Evolutionary conservation across 2,329 filamentous ascomycete genomes (phyloP).

Genomic region (Curvularia eragrostidis): DNA sequence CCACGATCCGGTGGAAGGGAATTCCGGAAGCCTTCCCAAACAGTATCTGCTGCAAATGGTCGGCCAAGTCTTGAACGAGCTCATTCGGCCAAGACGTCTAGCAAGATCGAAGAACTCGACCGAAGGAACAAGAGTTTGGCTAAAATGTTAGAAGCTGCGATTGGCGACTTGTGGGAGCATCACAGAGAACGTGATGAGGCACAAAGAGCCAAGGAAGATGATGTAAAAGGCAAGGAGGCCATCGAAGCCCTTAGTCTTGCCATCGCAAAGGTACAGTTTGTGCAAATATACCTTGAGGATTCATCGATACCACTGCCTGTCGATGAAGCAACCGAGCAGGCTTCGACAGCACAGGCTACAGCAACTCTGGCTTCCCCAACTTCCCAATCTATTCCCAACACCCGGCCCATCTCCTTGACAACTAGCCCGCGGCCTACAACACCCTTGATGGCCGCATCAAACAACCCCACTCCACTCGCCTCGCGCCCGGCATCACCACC

Average conservation of each 20-base stretch:
- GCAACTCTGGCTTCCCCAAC: slow-evolving; percentile 29
- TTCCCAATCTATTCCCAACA: slow-evolving; percentile 26
- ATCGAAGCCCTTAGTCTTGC: slow-evolving; percentile 55
- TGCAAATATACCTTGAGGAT: slow-evolving; percentile 59
- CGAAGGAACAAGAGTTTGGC: slow-evolving; percentile 71
- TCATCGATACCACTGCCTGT: slow-evolving; percentile 52
- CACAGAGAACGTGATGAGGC: slow-evolving; percentile 60
- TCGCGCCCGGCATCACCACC: slow-evolving; percentile 30
- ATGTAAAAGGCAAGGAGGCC: slow-evolving; percentile 37
- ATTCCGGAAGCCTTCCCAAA: slow-evolving; percentile 40
- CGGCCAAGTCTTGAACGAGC: slow-evolving; percentile 31
- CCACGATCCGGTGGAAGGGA: slow-evolving; percentile 46
- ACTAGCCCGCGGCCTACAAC: slow-evolving; percentile 14
- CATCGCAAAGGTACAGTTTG: slow-evolving; percentile 59
- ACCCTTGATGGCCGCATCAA: slow-evolving; percentile 5
- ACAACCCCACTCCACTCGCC: slow-evolving; percentile 15
- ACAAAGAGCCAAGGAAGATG: slow-evolving; percentile 35
- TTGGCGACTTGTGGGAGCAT: slow-evolving; percentile 67
- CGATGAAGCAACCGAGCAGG: slow-evolving; percentile 45
- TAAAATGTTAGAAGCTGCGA: slow-evolving; percentile 70
- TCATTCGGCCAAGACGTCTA: slow-evolving; percentile 32
- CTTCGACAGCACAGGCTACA: slow-evolving; percentile 29
- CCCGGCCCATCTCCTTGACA: slow-evolving; percentile 28
- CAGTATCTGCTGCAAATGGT: slow-evolving; percentile 26
- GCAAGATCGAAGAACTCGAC: slow-evolving; percentile 59